Percentiles rank a stretch among this genome's conserved stretches.
Evolutionary conservation across 78 protist species (phyloP).

Genomic region (Dictyostelium citrinum): DNA sequence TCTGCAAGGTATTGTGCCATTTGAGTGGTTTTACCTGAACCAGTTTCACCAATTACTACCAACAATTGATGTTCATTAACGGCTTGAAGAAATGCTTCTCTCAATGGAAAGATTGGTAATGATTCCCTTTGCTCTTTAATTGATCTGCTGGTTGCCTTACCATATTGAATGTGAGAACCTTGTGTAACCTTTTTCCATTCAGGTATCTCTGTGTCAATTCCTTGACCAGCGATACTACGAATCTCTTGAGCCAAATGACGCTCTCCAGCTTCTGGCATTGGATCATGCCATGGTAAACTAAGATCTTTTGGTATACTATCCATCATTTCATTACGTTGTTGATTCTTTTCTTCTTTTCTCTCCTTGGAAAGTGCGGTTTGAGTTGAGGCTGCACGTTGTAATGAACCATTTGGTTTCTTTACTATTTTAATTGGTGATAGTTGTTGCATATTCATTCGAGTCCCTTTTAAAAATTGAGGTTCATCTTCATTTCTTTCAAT

Average conservation of each 20-base stretch:
- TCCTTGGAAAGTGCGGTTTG: constrained; percentile 91
- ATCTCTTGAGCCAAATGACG: constrained; percentile 89
- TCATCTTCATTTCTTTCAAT: constrained; percentile 94
- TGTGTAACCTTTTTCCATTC: constrained; percentile 45
- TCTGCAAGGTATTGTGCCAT: constrained; percentile 94
- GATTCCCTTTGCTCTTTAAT: constrained; percentile 93
- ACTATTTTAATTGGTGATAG: constrained; percentile 94
- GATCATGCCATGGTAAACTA: constrained; percentile 90
- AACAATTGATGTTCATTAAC: constrained; percentile 89
- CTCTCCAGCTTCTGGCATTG: constrained; percentile 85
- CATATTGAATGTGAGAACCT: constrained; percentile 60
- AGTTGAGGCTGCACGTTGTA: constrained; percentile 94
- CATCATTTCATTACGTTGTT: constrained; percentile 69
- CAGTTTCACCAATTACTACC: constrained; percentile 95
- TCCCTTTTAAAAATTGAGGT: constrained; percentile 93
- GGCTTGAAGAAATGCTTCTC: constrained; percentile 86
- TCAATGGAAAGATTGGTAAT: constrained; percentile 92
- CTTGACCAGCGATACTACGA: constrained; percentile 29
- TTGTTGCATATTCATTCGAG: constrained; percentile 44
- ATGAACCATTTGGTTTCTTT: constrained; percentile 96
- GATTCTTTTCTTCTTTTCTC: constrained; percentile 91
- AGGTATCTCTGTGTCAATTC: constrained; percentile 19
- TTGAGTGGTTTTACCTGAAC: constrained; percentile 94
- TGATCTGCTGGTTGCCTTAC: constrained; percentile 24
- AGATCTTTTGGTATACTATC: constrained; percentile 89